Evolutionary conservation across 768 basidiomycete species (phyloP).

Genomic region (Trametopsis cervina): DNA sequence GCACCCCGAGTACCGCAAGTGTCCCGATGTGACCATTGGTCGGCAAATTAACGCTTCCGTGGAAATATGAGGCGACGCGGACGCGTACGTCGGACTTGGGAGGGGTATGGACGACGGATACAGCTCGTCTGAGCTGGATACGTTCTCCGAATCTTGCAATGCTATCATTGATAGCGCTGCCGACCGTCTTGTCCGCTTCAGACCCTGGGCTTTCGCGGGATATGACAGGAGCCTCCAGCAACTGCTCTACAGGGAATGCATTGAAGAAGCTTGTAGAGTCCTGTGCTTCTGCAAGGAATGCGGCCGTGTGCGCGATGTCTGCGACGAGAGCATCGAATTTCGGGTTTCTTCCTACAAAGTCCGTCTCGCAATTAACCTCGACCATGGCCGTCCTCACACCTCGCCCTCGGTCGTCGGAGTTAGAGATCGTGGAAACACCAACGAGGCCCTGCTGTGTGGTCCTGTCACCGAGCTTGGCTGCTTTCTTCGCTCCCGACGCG

Average conservation of each 20-base stretch:
- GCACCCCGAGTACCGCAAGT: slow-evolving; percentile 48
- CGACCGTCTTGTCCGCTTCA: slow-evolving; percentile 42
- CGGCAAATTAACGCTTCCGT: slow-evolving; percentile 37
- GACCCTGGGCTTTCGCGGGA: slow-evolving; percentile 27
- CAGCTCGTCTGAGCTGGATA: slow-evolving; percentile 59
- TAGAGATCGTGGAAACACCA: slow-evolving; percentile 65
- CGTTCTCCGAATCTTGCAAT: slow-evolving; percentile 80
- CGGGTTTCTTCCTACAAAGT: slow-evolving; percentile 87
- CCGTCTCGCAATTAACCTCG: slow-evolving; percentile 94
- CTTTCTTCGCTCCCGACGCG: slow-evolving; percentile 67
- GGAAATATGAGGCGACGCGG: slow-evolving; percentile 51
- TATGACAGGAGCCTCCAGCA: slow-evolving; percentile 65
- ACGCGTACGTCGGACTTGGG: slow-evolving; percentile 33
- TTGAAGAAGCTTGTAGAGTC: slow-evolving; percentile 31
- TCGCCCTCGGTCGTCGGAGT: slow-evolving; percentile 34
- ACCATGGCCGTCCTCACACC: slow-evolving; percentile 73
- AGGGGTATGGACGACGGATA: slow-evolving; percentile 31
- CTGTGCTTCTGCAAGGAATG: slow-evolving; percentile 57
- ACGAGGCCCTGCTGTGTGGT: slow-evolving; percentile 74
- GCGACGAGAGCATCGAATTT: slow-evolving; percentile 71
- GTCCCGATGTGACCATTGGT: slow-evolving; percentile 52
- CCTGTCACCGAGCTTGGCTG: slow-evolving; percentile 77
- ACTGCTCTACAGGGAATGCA: slow-evolving; percentile 42
- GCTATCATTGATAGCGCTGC: slow-evolving; percentile 55
- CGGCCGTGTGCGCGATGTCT: slow-evolving; percentile 80